Percentiles rank a stretch among this genome's conserved stretches.
phyloP scores from a whole-genome alignment of 306 rosid species.

The Styphnolobium japonicum region DNA sequence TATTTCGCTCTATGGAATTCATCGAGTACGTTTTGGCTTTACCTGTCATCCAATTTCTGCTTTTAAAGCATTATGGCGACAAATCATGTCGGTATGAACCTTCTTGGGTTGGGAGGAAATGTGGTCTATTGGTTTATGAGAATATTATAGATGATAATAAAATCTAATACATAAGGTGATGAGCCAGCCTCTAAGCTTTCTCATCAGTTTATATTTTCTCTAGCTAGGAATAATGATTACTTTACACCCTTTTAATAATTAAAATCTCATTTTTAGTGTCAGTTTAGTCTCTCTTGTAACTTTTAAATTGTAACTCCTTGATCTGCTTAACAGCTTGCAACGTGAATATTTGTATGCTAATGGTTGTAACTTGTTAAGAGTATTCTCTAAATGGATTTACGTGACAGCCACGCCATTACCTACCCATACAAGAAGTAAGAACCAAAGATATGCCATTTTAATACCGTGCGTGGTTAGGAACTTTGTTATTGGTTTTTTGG shows the following conservation, averaged over 20 bases:
- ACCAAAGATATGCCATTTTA: background rate
- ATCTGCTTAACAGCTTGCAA: too few relatives aligned
- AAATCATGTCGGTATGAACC: background rate
- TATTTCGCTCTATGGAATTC: background rate
- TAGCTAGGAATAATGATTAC: background rate
- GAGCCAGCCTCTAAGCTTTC: background rate
- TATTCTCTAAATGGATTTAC: background rate
- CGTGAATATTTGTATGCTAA: too few relatives aligned
- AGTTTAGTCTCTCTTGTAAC: too few relatives aligned
- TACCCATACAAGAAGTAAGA: background rate
- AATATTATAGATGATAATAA: background rate
- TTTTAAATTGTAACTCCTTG: too few relatives aligned
- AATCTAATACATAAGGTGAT: too few relatives aligned
- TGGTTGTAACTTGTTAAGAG: background rate
- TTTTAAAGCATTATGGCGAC: background rate
- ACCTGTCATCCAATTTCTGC: background rate
- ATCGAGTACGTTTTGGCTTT: background rate
- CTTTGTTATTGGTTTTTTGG: too few relatives aligned
- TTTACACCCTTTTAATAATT: background rate
- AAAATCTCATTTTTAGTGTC: too few relatives aligned
- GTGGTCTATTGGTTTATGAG: background rate
- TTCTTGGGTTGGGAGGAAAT: background rate
- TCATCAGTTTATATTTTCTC: background rate
- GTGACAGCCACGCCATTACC: background rate
- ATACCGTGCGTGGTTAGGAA: too few relatives aligned